A percentile compares a stretch with the other conserved stretches of the same genome.
Evolutionary conservation across 805 yeast genomes (phyloP).

Genomic region (Schwanniomyces pseudopolymorphus): DNA sequence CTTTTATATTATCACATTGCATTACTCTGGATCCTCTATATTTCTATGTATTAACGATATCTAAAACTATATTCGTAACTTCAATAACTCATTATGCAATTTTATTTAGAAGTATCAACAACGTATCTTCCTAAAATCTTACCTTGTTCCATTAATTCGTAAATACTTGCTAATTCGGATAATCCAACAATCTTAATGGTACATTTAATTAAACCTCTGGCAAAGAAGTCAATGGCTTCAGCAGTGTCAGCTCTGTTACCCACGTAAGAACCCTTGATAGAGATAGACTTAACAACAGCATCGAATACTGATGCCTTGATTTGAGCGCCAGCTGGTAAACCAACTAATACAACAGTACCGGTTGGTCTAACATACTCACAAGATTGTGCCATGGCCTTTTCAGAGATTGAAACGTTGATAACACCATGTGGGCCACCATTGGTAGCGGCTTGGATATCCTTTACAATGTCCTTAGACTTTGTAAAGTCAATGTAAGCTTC

Average conservation of each 20-base stretch:
- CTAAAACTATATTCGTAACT: neutral
- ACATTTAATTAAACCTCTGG: slow-evolving; percentile 43
- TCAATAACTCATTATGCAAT: neutral
- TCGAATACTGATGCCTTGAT: slow-evolving; percentile 39
- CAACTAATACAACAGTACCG: slow-evolving; percentile 45
- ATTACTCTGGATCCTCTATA: no score
- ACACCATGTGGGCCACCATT: slow-evolving; percentile 61
- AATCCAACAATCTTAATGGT: slow-evolving; percentile 42
- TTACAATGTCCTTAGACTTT: slow-evolving; percentile 48
- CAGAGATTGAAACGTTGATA: slow-evolving; percentile 53
- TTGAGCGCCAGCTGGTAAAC: slow-evolving; percentile 47
- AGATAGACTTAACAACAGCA: slow-evolving; percentile 40
- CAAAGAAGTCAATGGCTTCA: slow-evolving; percentile 45
- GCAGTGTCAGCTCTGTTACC: slow-evolving; percentile 48
- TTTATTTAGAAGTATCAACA: slow-evolving; percentile 40
- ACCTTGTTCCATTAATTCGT: slow-evolving; percentile 42
- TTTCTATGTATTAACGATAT: neutral
- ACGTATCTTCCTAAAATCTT: slow-evolving; percentile 45
- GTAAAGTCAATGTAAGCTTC: slow-evolving; percentile 61
- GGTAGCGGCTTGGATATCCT: slow-evolving; percentile 46
- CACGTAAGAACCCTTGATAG: slow-evolving; percentile 43
- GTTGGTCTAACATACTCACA: slow-evolving; percentile 37
- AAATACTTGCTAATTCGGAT: slow-evolving; percentile 39
- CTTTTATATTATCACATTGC: no score
- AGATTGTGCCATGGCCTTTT: slow-evolving; percentile 49